Evolutionary conservation across 371 early-diverging fungal genomes (phyloP).

Genomic region (Mucor indicus): DNA sequence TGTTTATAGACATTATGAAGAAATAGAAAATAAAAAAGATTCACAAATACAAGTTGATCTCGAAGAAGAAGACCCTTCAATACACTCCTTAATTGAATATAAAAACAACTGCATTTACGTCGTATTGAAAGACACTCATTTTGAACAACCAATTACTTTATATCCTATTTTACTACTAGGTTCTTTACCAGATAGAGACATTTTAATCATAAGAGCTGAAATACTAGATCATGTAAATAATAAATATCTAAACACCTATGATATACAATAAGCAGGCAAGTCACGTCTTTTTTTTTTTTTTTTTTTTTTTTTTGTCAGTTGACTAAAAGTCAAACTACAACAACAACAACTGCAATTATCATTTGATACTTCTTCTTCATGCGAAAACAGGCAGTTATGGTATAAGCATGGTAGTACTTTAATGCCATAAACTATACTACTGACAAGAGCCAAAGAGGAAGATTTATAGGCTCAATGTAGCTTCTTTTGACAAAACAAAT

Average conservation of each 20-base stretch:
- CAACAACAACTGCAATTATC: too few relatives aligned
- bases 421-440: too few relatives aligned
- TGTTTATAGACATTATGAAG: slow-evolving; percentile 30
- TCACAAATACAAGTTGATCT: slow-evolving; percentile 8
- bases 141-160: slow-evolving; percentile 26
- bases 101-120: slow-evolving; percentile 24
- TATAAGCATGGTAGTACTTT: too few relatives aligned
- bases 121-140: slow-evolving; percentile 27
- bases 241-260: slow-evolving; percentile 17
- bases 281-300: neutral
- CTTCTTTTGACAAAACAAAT: too few relatives aligned
- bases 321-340: too few relatives aligned
- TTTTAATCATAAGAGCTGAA: slow-evolving; percentile 32
- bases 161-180: slow-evolving; percentile 32
- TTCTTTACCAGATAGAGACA: slow-evolving; percentile 34
- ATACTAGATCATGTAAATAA: slow-evolving; percentile 20
- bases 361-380: too few relatives aligned
- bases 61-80: slow-evolving; percentile 31
- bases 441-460: too few relatives aligned
- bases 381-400: too few relatives aligned
- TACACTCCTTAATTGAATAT: slow-evolving; percentile 15
- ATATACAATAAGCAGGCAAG: slow-evolving; percentile 1
- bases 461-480: too few relatives aligned
- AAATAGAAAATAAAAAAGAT: slow-evolving; percentile 3
- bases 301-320: too few relatives aligned